Evolutionary conservation across 257 asterid genomes (phyloP).

Genomic region (Craterostigma plantagineum): DNA sequence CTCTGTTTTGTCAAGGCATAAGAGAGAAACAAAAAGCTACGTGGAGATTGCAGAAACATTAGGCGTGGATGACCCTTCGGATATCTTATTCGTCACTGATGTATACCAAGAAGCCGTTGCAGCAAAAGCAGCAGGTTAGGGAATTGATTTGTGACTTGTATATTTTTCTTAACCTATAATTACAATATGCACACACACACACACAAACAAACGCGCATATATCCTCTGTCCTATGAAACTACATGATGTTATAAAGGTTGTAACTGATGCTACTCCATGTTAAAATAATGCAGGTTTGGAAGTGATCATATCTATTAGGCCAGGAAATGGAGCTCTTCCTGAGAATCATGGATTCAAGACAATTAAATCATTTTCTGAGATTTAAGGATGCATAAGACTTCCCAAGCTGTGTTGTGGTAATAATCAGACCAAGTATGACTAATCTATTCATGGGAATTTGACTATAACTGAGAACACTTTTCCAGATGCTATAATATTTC

Average conservation of each 20-base stretch:
- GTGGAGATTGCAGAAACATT: slow-evolving; percentile 46
- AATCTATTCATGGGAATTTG: no score
- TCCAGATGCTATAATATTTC: no score
- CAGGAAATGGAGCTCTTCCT: slow-evolving; percentile 1
- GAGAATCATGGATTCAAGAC: slow-evolving; percentile 6
- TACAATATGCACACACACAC: no score
- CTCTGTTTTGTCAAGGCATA: slow-evolving; percentile 29
- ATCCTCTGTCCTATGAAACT: no score
- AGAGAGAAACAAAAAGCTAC: slow-evolving; percentile 74
- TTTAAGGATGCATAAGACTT: background rate
- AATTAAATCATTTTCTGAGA: slow-evolving; percentile 1
- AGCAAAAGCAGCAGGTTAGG: slow-evolving; percentile 81
- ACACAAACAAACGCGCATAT: no score
- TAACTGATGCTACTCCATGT: background rate
- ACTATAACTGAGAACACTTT: no score
- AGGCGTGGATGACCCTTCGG: slow-evolving; percentile 77
- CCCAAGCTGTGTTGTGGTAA: background rate
- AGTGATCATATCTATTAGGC: background rate
- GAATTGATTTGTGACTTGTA: background rate
- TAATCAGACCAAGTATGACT: no score
- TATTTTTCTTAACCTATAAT: background rate
- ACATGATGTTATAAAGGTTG: no score
- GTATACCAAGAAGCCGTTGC: slow-evolving; percentile 89
- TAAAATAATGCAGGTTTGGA: background rate
- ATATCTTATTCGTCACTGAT: slow-evolving; percentile 70